These are phyloP conservation scores for Wallacemonas sp. DNA, from an alignment of 208 protist species.

Conservation along the genomic window DNA sequence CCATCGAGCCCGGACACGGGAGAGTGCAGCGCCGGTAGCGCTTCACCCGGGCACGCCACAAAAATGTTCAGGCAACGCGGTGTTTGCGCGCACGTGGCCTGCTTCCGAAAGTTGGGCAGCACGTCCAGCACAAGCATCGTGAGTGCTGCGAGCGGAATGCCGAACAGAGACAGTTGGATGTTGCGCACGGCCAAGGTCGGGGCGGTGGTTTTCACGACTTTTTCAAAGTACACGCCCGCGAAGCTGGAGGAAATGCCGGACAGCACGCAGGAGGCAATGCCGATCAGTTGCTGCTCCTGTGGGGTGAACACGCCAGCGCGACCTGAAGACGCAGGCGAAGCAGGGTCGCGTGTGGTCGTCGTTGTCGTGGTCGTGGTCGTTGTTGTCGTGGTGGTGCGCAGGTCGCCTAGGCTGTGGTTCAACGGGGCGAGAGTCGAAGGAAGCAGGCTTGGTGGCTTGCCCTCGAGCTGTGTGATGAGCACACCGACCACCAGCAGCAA, in stretches of 20 bases:
- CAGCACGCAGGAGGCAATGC: conserved; percentile 54
- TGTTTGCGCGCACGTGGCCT: conserved; percentile 21
- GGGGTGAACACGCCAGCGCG: not conserved
- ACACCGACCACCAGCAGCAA: conserved; percentile 62
- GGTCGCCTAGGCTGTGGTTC: no score
- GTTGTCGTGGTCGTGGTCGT: not conserved
- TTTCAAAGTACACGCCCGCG: conserved; percentile 86
- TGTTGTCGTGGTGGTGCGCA: no score
- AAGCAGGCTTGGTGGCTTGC: not conserved
- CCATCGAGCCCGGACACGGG: not conserved
- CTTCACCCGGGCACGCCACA: not conserved
- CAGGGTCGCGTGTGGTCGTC: not conserved
- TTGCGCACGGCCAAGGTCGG: conserved; percentile 76
- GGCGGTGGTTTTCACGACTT: conserved; percentile 71
- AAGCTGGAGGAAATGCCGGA: conserved; percentile 77
- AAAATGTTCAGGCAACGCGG: conserved; percentile 42
- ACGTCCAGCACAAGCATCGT: conserved; percentile 73
- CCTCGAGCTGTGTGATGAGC: conserved; percentile 42
- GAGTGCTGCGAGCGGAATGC: conserved; percentile 56
- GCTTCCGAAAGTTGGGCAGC: conserved; percentile 35
- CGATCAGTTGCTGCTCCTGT: conserved; percentile 34
- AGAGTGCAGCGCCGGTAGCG: not conserved
- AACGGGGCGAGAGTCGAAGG: no score
- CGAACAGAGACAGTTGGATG: conserved; percentile 82
- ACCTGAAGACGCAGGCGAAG: not conserved